A percentile compares a stretch with the other conserved stretches of the same genome.
These are phyloP conservation scores for Aspergillus panamensis DNA, from an alignment of 495 filamentous ascomycete species.

Conservation along the genomic window DNA sequence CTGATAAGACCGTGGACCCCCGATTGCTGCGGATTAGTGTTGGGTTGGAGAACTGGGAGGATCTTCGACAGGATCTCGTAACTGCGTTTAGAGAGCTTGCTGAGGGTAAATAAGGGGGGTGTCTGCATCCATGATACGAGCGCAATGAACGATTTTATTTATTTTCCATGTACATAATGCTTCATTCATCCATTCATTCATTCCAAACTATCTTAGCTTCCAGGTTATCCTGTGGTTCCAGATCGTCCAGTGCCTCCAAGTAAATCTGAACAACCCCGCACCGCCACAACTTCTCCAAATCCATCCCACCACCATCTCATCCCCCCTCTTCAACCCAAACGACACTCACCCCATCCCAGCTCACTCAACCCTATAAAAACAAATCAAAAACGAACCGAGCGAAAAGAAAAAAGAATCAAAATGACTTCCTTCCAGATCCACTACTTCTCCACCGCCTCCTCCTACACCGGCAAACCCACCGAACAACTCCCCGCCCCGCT, in stretches of 20 bases:
- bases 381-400: slow-evolving; percentile 1
- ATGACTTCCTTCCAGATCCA: slow-evolving; percentile 62
- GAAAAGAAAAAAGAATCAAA: slow-evolving; percentile 10
- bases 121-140: not conserved
- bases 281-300: not conserved
- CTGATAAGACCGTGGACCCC: slow-evolving; percentile 67
- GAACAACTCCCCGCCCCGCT: slow-evolving; percentile 75
- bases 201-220: too few species aligned
- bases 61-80: slow-evolving; percentile 72
- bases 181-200: too few species aligned
- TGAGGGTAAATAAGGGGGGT: slow-evolving; percentile 11
- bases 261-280: too few species aligned
- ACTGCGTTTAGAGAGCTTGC: slow-evolving; percentile 52
- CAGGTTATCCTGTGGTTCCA: too few species aligned
- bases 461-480: slow-evolving; percentile 65
- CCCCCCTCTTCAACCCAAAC: not conserved
- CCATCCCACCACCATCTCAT: not conserved
- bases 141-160: not conserved
- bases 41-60: slow-evolving; percentile 83
- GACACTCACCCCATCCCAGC: not conserved
- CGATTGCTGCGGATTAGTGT: slow-evolving; percentile 77
- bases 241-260: too few species aligned
- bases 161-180: not conserved
- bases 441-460: slow-evolving; percentile 80
- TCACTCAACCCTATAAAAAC: not conserved